Evolutionary conservation across 2,329 filamentous ascomycete genomes (phyloP).

Genomic region (Fusarium udum): DNA sequence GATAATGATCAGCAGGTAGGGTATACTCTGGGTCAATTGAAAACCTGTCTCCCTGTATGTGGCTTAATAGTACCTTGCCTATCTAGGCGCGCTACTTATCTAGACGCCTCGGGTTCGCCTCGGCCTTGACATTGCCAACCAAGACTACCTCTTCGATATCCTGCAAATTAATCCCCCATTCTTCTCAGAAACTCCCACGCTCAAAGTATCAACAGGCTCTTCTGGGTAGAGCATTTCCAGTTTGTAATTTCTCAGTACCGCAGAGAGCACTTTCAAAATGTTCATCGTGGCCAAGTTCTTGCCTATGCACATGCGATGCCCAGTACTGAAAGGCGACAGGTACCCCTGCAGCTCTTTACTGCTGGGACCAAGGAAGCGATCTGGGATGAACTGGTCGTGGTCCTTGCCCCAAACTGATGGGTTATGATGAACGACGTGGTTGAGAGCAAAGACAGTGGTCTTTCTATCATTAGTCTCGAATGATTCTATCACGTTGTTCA

Average conservation of each 20-base stretch:
- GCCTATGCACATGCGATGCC: neutral
- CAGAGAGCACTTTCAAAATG: neutral
- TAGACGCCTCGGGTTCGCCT: neutral
- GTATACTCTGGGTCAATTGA: fast-evolving
- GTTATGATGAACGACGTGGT: neutral
- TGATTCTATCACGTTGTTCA: fast-evolving
- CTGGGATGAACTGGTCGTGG: neutral
- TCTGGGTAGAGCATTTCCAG: neutral
- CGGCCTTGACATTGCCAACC: neutral
- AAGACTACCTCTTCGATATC: neutral
- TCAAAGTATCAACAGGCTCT: neutral
- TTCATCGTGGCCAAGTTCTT: neutral
- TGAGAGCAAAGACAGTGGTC: neutral
- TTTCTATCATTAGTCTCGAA: neutral
- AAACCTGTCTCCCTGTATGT: fast-evolving
- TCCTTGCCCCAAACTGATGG: neutral
- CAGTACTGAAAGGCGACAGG: neutral
- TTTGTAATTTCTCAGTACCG: neutral
- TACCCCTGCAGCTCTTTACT: neutral
- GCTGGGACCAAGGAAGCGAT: neutral
- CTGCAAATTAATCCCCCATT: neutral
- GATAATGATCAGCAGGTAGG: fast-evolving
- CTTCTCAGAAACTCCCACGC: neutral
- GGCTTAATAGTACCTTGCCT: neutral
- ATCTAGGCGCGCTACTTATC: neutral